phyloP scores from a whole-genome alignment of 129 eudicot genomes.

The Helianthus tuberosus region DNA sequence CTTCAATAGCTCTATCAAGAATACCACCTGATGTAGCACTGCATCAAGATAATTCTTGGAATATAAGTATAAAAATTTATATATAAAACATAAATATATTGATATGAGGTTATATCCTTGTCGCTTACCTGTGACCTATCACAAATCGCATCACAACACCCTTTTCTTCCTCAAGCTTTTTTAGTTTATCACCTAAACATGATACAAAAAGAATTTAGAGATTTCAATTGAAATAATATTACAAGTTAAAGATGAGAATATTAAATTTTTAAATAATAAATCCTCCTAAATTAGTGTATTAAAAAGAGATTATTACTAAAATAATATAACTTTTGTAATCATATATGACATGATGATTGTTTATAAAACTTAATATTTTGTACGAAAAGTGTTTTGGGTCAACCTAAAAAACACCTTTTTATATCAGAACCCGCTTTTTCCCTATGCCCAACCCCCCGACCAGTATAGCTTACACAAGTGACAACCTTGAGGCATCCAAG shows the following conservation, averaged over 20 bases:
- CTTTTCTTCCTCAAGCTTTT: conserved; percentile 89
- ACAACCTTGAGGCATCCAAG: conserved; percentile 97
- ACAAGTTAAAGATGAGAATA: conserved; percentile 7
- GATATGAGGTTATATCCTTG: not conserved
- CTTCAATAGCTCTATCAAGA: conserved; percentile 86
- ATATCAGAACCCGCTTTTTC: not conserved
- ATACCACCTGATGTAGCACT: conserved; percentile 89
- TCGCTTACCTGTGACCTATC: conserved; percentile 89
- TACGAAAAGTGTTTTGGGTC: not conserved
- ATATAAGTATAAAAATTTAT: not conserved
- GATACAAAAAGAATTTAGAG: not conserved
- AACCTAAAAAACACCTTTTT: not conserved
- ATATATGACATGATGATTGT: not conserved
- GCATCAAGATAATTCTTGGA: conserved; percentile 13
- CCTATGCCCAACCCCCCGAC: not conserved
- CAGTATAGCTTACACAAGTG: not conserved
- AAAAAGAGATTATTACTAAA: not conserved
- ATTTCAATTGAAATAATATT: not conserved
- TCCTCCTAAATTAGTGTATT: not conserved
- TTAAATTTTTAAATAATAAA: not conserved
- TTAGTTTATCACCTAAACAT: conserved; percentile 70
- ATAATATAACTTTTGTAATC: not conserved
- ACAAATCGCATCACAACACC: conserved; percentile 90
- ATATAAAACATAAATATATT: not conserved
- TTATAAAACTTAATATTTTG: not conserved